Evolutionary conservation across 345 rosid genomes (phyloP).

Genomic region (Brassica carinata): DNA sequence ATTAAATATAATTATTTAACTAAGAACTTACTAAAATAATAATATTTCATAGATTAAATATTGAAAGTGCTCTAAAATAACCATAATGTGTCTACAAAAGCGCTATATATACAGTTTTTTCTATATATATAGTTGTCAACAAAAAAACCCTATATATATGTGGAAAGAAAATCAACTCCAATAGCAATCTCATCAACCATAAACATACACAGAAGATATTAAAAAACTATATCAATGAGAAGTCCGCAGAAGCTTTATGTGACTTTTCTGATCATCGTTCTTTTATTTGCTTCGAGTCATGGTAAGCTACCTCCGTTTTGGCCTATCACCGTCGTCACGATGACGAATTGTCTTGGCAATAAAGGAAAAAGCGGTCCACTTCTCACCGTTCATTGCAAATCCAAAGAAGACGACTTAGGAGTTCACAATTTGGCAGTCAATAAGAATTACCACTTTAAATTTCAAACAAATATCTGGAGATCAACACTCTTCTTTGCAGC

Average conservation of each 20-base stretch:
- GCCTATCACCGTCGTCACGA: not conserved
- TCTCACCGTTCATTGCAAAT: constrained; percentile 26
- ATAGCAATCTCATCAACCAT: not conserved
- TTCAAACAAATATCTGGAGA: constrained; percentile 20
- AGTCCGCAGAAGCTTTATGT: not conserved
- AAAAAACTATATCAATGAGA: not conserved
- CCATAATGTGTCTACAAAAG: not conserved
- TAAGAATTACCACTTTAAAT: not conserved
- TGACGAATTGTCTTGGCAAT: constrained; percentile 1
- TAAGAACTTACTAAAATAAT: no score
- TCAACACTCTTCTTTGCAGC: constrained; percentile 21
- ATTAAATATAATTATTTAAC: no score
- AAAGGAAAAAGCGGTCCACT: not conserved
- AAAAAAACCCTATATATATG: no score
- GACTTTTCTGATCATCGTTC: not conserved
- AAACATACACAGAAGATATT: not conserved
- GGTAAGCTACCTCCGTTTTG: not conserved
- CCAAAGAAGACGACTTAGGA: constrained; percentile 21
- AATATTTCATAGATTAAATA: no score
- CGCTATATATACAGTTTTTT: not conserved
- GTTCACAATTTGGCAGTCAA: not conserved
- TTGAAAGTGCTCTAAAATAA: no score
- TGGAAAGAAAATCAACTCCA: not conserved
- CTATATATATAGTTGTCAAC: no score
- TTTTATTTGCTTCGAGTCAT: constrained; percentile 4